These are phyloP conservation scores for Reutealis trisperma DNA, from an alignment of 345 rosid genomes.

Conservation along the genomic window DNA sequence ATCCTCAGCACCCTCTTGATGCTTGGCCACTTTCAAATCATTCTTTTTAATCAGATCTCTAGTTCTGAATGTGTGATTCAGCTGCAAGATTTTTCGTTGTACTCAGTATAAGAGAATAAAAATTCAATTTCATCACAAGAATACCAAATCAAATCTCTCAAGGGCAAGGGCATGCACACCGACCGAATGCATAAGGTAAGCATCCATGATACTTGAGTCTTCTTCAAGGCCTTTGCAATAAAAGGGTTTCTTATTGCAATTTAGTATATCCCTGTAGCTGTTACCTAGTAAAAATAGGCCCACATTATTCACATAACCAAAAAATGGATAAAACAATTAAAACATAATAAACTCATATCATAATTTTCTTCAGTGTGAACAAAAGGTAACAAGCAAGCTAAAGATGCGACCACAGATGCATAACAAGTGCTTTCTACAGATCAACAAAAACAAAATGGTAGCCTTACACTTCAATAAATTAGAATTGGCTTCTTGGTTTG, in stretches of 20 bases:
- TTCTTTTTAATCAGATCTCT: constrained; percentile 77
- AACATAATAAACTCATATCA: neutral
- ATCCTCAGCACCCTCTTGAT: constrained; percentile 42
- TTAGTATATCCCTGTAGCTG: constrained; percentile 80
- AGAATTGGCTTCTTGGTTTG: neutral
- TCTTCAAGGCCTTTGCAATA: constrained; percentile 73
- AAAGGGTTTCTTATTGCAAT: constrained; percentile 84
- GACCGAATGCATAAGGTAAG: constrained; percentile 88
- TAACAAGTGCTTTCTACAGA: neutral
- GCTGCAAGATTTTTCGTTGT: constrained; percentile 54
- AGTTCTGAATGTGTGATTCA: constrained; percentile 80
- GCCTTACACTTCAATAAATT: neutral
- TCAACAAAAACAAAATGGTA: no score
- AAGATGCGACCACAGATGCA: neutral
- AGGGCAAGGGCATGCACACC: constrained; percentile 30
- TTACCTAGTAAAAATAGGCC: constrained; percentile 44
- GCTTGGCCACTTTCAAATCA: constrained; percentile 68
- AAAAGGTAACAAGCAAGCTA: constrained; percentile 1
- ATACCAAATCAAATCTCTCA: constrained; percentile 10
- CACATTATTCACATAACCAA: constrained; percentile 26
- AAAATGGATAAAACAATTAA: constrained; percentile 4
- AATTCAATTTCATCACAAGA: constrained; percentile 11
- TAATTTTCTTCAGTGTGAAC: neutral
- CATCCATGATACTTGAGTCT: constrained; percentile 76
- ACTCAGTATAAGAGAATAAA: constrained; percentile 11